phyloP scores from a whole-genome alignment of 805 yeast species.

The Candida xyloterini region DNA sequence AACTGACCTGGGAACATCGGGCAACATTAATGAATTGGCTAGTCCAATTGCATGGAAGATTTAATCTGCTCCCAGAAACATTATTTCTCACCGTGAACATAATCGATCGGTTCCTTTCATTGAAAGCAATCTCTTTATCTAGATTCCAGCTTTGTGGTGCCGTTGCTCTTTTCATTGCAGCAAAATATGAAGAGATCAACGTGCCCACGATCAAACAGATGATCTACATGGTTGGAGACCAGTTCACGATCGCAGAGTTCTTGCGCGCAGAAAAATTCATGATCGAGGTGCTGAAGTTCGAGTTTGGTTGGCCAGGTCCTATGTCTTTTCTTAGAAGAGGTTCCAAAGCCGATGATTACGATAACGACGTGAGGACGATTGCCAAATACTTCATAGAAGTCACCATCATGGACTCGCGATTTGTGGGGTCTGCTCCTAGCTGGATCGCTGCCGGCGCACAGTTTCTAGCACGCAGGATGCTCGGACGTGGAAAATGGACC shows the following conservation, averaged over 20 bases:
- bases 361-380: slow-evolving; percentile 72
- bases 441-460: slow-evolving; percentile 81
- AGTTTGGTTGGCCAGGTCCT: slow-evolving; percentile 83
- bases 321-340: slow-evolving; percentile 85
- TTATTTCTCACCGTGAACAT: slow-evolving; percentile 76
- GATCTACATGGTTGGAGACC: slow-evolving; percentile 82
- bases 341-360: slow-evolving; percentile 88
- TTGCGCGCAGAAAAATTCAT: slow-evolving; percentile 79
- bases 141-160: slow-evolving; percentile 95
- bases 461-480: slow-evolving; percentile 70
- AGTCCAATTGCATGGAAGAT: slow-evolving; percentile 79
- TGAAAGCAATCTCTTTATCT: slow-evolving; percentile 67
- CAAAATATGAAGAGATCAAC: slow-evolving; percentile 91
- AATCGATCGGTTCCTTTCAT: slow-evolving; percentile 81
- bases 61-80: slow-evolving; percentile 82
- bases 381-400: slow-evolving; percentile 86
- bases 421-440: slow-evolving; percentile 71
- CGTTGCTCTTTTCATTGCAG: slow-evolving; percentile 80
- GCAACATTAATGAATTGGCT: slow-evolving; percentile 87
- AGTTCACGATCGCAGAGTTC: slow-evolving; percentile 71
- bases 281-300: slow-evolving; percentile 66
- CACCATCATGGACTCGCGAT: slow-evolving; percentile 67
- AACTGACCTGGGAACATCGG: slow-evolving; percentile 69
- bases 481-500: slow-evolving; percentile 81
- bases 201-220: slow-evolving; percentile 84